A percentile compares a stretch with the other conserved stretches of the same genome.
These are phyloP conservation scores for Backusella parvicylindrica DNA, from an alignment of 192 early-diverging fungal genomes.

Conservation along the genomic window DNA sequence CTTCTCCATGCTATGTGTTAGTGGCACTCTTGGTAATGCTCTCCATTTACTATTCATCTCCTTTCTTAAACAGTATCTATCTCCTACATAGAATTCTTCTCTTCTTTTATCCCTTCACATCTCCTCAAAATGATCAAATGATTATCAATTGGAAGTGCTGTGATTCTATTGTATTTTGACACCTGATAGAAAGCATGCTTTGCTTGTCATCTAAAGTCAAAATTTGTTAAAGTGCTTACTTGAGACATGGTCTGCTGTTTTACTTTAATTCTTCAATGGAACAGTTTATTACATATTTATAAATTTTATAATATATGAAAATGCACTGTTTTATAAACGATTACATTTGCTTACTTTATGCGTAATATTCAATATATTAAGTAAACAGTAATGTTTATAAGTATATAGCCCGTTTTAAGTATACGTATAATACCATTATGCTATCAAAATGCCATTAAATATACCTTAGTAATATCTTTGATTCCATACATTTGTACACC, in stretches of 20 bases:
- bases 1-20: not conserved
- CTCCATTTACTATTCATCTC: not conserved
- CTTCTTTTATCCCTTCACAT: not conserved
- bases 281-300: not conserved
- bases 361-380: not conserved
- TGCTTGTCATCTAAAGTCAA: not conserved
- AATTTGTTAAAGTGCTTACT: not conserved
- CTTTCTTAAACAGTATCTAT: not conserved
- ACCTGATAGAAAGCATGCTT: not conserved
- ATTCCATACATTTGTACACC: not conserved
- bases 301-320: not conserved
- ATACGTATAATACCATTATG: no score
- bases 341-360: not conserved
- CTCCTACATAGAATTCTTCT: not conserved
- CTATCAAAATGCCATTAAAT: no score
- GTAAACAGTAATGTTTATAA: no score
- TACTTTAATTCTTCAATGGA: not conserved
- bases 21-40: not conserved
- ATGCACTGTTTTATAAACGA: not conserved
- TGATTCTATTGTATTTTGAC: not conserved
- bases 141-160: not conserved
- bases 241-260: not conserved
- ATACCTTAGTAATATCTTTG: not conserved
- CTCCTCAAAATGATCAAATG: not conserved
- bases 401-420: no score